Base-by-base conservation (phyloP, 192 early-diverging fungal species). In the Mortierella claussenii region DNA sequence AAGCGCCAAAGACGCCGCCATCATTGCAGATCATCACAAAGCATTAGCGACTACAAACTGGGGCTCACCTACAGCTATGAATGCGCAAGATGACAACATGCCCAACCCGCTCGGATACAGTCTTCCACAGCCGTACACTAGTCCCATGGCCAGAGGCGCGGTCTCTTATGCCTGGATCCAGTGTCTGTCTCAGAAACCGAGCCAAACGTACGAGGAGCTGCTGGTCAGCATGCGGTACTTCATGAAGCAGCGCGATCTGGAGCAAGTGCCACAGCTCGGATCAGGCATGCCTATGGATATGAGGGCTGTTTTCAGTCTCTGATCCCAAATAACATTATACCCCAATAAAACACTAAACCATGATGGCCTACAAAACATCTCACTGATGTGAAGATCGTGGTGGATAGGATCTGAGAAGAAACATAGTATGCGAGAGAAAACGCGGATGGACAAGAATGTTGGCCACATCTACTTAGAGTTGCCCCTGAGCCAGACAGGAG, bases 1-100 rank as follows among this genome's bases (percentile, higher is more conserved):
- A 44, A 82, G 81, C 64, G 85, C 82, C 69, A 76, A 83, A 69
- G 82, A 86, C 47, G 86, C 88, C 47, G 88, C 85, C 23, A 91
- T 90, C 65, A 89, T 94, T 83, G 82, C 83, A 0, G 82, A 89
- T 48, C 73, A 76, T 33, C 64, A 67, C 47, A 65, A 66, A 9
- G 45, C 53, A 0, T 30, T 11, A 1, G 2, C 62, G 1, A 20
- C 54, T 12, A 28, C 54, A 7, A 66, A 53, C 45, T 66, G 64
- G 64, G 50, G 42, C 33, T 18, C 58, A 17, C 60, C 69, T 0
- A 23, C 40, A 27, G 24, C 5, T 23, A 55, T 34, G 57, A 43
- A 28, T n/a, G 36, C 2, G 17, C 28, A n/a, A 10, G 60, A 60
- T 4, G 60, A 56, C n/a, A 42, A 36, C 18, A 10, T 17, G 5